phyloP scores from a whole-genome alignment of 2,329 filamentous ascomycete genomes.

The Trichoderma cornu-damae region DNA sequence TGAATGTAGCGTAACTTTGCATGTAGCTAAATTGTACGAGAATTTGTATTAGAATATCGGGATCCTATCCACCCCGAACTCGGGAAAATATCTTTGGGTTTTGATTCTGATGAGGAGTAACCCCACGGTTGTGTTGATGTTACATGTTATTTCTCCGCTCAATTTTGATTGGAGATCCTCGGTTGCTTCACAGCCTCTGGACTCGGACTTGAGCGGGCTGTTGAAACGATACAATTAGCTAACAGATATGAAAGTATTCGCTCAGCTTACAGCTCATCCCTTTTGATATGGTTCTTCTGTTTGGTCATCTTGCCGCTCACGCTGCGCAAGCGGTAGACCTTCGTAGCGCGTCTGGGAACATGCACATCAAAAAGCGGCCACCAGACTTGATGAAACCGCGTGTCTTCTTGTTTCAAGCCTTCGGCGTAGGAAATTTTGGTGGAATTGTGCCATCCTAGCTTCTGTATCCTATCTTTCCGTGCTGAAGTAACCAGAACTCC shows the following conservation, averaged over 20 bases:
- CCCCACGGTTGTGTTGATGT: too few species aligned
- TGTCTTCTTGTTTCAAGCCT: conserved; percentile 6
- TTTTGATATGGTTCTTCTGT: conserved; percentile 8
- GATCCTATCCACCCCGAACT: too few species aligned
- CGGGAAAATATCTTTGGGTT: too few species aligned
- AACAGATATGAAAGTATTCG: not conserved
- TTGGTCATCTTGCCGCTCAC: not conserved
- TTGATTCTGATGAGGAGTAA: too few species aligned
- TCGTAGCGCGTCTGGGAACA: conserved; percentile 13
- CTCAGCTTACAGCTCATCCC: conserved; percentile 4
- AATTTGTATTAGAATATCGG: too few species aligned
- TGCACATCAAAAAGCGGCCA: conserved; percentile 8
- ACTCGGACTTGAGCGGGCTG: too few species aligned
- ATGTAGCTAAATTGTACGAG: too few species aligned
- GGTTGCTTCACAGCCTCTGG: too few species aligned
- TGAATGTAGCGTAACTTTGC: too few species aligned
- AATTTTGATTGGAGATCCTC: too few species aligned
- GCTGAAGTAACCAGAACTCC: conserved; percentile 35
- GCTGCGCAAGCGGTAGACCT: conserved; percentile 12
- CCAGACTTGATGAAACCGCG: conserved; percentile 12
- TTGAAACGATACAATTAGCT: too few species aligned
- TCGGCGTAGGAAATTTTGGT: conserved; percentile 13
- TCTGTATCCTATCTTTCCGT: not conserved
- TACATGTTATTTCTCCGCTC: too few species aligned
- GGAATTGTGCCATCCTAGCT: conserved; percentile 11